phyloP scores from a whole-genome alignment of 169 alveolate species.

The Cryptosporidium viatorum region DNA sequence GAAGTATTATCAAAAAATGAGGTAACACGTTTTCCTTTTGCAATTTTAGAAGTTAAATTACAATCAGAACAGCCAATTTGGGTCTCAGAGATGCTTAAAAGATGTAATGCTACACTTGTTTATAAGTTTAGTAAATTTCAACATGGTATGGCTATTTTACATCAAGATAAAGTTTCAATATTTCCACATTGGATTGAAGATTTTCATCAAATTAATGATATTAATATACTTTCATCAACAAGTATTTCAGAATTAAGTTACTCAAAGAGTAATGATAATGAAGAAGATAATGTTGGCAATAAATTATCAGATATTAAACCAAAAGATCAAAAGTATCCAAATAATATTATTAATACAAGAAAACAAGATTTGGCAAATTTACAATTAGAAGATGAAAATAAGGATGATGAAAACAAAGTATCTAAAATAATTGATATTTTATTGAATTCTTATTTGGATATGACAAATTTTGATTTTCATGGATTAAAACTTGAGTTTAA shows the following conservation, averaged over 20 bases:
- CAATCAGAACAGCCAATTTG: constrained; percentile 81
- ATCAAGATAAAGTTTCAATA: constrained; percentile 77
- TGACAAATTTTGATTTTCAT: constrained; percentile 19
- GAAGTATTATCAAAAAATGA: constrained; percentile 82
- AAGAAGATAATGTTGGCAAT: background rate
- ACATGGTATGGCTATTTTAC: constrained; percentile 83
- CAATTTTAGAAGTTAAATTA: constrained; percentile 81
- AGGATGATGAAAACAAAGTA: background rate
- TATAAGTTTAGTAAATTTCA: constrained; percentile 82
- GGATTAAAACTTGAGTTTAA: constrained; percentile 47
- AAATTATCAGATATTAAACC: background rate
- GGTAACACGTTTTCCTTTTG: constrained; percentile 79
- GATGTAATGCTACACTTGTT: constrained; percentile 78
- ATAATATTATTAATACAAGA: background rate
- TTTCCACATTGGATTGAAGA: constrained; percentile 80
- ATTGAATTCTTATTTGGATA: constrained; percentile 29
- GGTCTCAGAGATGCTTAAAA: constrained; percentile 78
- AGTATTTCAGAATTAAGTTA: constrained; percentile 38
- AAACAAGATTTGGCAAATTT: background rate
- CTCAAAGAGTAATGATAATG: constrained; percentile 3
- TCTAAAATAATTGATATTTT: constrained; percentile 16
- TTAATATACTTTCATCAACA: constrained; percentile 50
- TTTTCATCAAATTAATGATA: constrained; percentile 50
- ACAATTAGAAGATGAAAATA: background rate
- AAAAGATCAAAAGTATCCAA: constrained; percentile 1